These are phyloP conservation scores for Syzygium aqueum DNA, from an alignment of 345 rosid genomes.

Conservation along the genomic window DNA sequence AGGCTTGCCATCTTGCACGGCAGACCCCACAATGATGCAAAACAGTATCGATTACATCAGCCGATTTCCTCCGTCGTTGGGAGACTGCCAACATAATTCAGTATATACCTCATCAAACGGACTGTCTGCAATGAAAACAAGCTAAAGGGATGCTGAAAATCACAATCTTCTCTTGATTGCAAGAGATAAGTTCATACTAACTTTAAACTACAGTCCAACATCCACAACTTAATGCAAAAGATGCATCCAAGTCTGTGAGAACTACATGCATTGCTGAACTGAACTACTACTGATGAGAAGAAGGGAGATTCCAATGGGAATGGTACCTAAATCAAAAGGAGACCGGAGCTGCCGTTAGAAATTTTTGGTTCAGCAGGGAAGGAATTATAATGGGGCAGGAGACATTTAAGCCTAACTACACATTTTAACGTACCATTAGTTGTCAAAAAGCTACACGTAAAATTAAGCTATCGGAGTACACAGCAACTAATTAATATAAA, in stretches of 20 bases:
- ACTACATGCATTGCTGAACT: background rate
- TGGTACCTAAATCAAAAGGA: background rate
- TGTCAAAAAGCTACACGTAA: background rate
- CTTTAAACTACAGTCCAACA: background rate
- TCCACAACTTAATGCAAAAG: background rate
- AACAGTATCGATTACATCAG: constrained; percentile 21
- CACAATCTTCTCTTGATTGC: background rate
- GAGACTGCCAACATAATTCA: constrained; percentile 47
- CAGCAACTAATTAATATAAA: background rate
- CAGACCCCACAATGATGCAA: constrained; percentile 53
- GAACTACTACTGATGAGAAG: background rate
- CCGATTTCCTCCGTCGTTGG: constrained; percentile 15
- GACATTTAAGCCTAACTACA: background rate
- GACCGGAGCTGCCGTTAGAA: background rate
- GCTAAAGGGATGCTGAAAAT: background rate
- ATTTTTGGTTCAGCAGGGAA: background rate
- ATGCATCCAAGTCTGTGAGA: background rate
- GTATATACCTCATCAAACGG: constrained; percentile 65
- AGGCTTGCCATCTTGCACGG: constrained; percentile 45
- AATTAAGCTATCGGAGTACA: background rate
- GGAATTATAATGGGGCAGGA: background rate
- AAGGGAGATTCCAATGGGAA: background rate
- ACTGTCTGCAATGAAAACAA: constrained; percentile 19
- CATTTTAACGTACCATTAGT: background rate
- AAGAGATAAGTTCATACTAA: background rate